Evolutionary conservation across 2,329 filamentous ascomycete species (phyloP).

Genomic region (Alternaria dauci): DNA sequence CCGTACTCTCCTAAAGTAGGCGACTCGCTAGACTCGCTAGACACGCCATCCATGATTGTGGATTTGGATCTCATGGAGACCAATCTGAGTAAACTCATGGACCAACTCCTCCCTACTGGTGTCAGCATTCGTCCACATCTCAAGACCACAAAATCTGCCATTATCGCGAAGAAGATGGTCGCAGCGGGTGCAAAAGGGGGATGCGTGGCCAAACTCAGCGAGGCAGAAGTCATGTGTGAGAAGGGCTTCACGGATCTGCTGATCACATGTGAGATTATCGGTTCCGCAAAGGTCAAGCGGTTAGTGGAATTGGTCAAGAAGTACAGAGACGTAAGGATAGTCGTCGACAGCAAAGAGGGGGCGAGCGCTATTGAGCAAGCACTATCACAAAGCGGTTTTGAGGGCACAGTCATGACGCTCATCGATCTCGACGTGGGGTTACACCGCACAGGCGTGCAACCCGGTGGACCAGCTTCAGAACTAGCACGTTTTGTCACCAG

Average conservation of each 20-base stretch:
- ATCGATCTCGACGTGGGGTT: slow-evolving; percentile 62
- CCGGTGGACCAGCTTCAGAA: slow-evolving; percentile 52
- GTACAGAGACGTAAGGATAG: slow-evolving; percentile 54
- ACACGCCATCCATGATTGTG: slow-evolving; percentile 66
- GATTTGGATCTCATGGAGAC: slow-evolving; percentile 62
- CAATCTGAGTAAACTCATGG: slow-evolving; percentile 60
- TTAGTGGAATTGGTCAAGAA: slow-evolving; percentile 57
- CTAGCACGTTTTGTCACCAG: slow-evolving; percentile 53
- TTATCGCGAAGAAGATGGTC: slow-evolving; percentile 56
- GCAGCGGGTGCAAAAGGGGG: slow-evolving; percentile 60
- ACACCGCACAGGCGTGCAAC: slow-evolving; percentile 59
- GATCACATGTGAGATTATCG: slow-evolving; percentile 62
- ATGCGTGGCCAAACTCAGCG: slow-evolving; percentile 63
- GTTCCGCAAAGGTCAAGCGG: slow-evolving; percentile 56
- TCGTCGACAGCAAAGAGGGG: slow-evolving; percentile 59
- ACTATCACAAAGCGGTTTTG: slow-evolving; percentile 48
- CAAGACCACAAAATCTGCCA: slow-evolving; percentile 63
- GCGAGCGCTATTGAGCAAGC: slow-evolving; percentile 58
- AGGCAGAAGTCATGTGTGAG: slow-evolving; percentile 50
- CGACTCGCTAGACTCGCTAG: slow-evolving; percentile 55
- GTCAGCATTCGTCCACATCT: slow-evolving; percentile 60
- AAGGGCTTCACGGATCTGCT: slow-evolving; percentile 60
- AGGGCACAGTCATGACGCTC: slow-evolving; percentile 53
- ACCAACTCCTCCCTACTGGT: slow-evolving; percentile 56
- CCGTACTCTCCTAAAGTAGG: slow-evolving; percentile 55